A percentile compares a stretch with the other conserved stretches of the same genome.
Conservation (phyloP, 306 rosid species). For the Prunus mume region DNA sequence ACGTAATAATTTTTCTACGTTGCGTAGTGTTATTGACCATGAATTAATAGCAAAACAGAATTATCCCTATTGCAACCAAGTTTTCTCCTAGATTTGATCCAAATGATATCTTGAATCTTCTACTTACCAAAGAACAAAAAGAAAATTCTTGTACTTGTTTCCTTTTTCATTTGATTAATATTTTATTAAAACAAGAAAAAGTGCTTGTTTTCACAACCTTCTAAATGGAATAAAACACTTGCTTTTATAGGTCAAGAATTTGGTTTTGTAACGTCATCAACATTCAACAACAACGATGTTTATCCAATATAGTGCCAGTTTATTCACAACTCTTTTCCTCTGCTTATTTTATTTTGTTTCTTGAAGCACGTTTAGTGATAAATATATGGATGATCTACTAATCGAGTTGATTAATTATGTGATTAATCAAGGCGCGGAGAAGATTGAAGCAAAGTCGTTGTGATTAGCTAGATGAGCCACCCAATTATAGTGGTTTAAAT, state of each 20-base stretch:
- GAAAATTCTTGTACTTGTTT: too few relatives aligned
- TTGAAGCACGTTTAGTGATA: not conserved
- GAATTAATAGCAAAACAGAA: too few relatives aligned
- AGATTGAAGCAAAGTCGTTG: not conserved
- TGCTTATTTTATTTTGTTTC: not conserved
- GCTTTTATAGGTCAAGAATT: not conserved
- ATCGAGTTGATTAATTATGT: not conserved
- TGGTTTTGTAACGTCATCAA: not conserved
- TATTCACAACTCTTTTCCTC: not conserved
- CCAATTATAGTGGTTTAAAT: not conserved
- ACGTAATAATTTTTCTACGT: too few relatives aligned
- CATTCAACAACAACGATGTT: not conserved
- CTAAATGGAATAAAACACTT: too few relatives aligned
- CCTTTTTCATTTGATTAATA: too few relatives aligned
- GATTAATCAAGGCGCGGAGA: not conserved
- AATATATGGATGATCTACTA: not conserved
- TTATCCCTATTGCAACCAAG: too few relatives aligned
- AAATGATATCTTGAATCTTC: too few relatives aligned
- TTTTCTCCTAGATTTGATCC: too few relatives aligned
- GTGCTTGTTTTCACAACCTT: not conserved
- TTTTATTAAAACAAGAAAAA: too few relatives aligned
- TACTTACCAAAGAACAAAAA: too few relatives aligned
- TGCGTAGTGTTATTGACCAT: rapidly evolving
- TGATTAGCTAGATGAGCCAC: not conserved
- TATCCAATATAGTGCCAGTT: not conserved